Percentiles rank a stretch among this genome's conserved stretches.
These are phyloP conservation scores for Nannizziopsis barbatae DNA, from an alignment of 2,329 filamentous ascomycete genomes.

Conservation along the genomic window DNA sequence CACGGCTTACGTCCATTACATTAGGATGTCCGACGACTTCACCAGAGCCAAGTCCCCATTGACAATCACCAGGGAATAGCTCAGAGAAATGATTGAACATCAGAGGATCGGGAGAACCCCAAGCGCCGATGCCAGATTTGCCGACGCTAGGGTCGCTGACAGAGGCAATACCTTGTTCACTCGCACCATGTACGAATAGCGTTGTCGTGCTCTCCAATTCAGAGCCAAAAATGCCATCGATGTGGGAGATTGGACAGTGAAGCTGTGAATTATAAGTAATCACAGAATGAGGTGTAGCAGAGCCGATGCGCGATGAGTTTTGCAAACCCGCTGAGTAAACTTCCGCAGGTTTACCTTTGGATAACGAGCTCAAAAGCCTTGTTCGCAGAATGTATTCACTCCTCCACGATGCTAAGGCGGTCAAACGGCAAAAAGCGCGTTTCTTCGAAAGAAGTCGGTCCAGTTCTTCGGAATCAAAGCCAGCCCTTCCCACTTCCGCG, in stretches of 20 bases:
- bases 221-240: conserved; percentile 65
- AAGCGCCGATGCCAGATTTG: conserved; percentile 58
- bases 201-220: conserved; percentile 59
- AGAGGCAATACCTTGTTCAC: conserved; percentile 66
- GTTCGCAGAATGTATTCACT: conserved; percentile 91
- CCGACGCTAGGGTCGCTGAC: conserved; percentile 65
- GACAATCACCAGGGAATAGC: conserved; percentile 57
- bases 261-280: conserved; percentile 79
- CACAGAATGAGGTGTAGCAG: conserved; percentile 57
- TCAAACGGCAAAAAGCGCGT: conserved; percentile 72
- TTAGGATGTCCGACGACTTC: conserved; percentile 67
- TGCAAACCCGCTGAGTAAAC: conserved; percentile 43
- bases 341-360: conserved; percentile 61
- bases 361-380: conserved; percentile 66
- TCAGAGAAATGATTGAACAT: conserved; percentile 68
- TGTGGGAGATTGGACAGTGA: conserved; percentile 63
- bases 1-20: conserved; percentile 80
- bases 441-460: conserved; percentile 57
- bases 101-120: conserved; percentile 68
- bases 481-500: conserved; percentile 33
- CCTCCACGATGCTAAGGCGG: conserved; percentile 78
- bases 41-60: conserved; percentile 68
- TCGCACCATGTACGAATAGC: conserved; percentile 69
- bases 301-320: conserved; percentile 43
- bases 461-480: conserved; percentile 38